phyloP scores from a whole-genome alignment of 768 basidiomycete genomes.

The Candolleomyces aberdarensis region DNA sequence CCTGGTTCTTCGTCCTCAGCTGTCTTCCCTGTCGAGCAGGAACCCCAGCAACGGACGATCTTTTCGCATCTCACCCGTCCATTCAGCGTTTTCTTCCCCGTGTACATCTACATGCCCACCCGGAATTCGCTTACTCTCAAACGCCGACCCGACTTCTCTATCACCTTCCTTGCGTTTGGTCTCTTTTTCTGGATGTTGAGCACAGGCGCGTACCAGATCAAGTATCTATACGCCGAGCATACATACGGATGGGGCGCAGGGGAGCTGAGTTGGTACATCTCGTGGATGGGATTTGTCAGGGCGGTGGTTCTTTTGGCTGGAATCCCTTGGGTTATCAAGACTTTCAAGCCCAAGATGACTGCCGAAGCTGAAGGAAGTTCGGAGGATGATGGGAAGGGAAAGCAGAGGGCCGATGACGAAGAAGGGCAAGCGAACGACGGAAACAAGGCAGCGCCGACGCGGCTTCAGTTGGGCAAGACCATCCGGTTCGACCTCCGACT shows the following conservation, averaged over 20 bases:
- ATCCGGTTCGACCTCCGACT: constrained; percentile 70
- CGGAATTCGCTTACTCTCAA: constrained; percentile 31
- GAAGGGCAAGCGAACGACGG: constrained; percentile 11
- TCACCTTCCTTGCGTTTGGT: constrained; percentile 65
- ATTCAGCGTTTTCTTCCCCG: constrained; percentile 71
- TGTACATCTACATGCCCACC: constrained; percentile 38
- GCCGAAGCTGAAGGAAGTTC: constrained; percentile 29
- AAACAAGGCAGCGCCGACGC: constrained; percentile 46
- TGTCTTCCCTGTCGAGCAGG: not conserved
- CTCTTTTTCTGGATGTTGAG: constrained; percentile 64
- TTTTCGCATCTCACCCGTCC: constrained; percentile 49
- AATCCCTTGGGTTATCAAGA: constrained; percentile 32
- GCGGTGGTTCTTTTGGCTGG: constrained; percentile 58
- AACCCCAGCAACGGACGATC: not conserved
- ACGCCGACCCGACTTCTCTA: constrained; percentile 69
- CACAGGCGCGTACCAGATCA: constrained; percentile 77
- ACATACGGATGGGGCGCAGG: constrained; percentile 70
- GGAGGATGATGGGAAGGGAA: not conserved
- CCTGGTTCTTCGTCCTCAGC: not conserved
- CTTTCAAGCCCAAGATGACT: constrained; percentile 14
- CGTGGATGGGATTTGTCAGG: constrained; percentile 58
- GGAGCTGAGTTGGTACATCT: constrained; percentile 75
- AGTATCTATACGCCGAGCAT: constrained; percentile 78
- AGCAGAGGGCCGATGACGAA: not conserved
- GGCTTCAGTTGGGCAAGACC: constrained; percentile 53